Percentiles rank a stretch among this genome's conserved stretches.
Evolutionary conservation across 2,329 filamentous ascomycete species (phyloP).

Genomic region (Chalara sp.): DNA sequence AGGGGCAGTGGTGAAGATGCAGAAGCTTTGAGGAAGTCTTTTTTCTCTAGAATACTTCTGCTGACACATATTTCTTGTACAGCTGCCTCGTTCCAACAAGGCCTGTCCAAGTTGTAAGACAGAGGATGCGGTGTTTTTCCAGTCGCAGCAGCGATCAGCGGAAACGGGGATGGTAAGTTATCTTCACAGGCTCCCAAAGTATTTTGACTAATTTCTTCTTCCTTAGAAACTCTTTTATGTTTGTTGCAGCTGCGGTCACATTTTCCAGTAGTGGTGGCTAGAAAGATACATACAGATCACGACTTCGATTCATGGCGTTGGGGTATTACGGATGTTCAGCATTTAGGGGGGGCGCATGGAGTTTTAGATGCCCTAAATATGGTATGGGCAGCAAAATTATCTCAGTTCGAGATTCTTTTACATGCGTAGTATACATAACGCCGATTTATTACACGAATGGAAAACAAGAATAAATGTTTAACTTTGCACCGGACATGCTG

Average conservation of each 20-base stretch:
- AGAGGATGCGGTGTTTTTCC: constrained; percentile 94
- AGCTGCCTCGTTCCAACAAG: constrained; percentile 88
- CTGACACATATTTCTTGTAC: constrained; percentile 37
- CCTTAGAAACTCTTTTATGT: constrained; percentile 83
- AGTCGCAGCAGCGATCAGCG: constrained; percentile 93
- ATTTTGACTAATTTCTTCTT: constrained; percentile 10
- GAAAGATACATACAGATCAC: constrained; percentile 2
- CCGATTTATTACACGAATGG: no score
- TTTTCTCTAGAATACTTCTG: constrained; percentile 17
- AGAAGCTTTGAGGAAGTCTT: constrained; percentile 11
- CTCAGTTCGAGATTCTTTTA: no score
- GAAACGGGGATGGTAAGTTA: constrained; percentile 92
- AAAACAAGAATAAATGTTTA: no score
- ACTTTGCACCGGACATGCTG: no score
- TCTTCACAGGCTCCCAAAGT: neutral
- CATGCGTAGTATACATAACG: no score
- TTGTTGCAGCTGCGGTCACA: constrained; percentile 87
- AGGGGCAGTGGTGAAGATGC: neutral
- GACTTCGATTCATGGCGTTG: constrained; percentile 4
- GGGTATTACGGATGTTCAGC: constrained; percentile 5
- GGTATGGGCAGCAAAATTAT: no score
- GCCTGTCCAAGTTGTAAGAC: constrained; percentile 78
- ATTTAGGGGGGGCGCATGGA: neutral
- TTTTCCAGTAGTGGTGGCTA: constrained; percentile 51
- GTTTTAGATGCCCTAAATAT: no score